Base-by-base conservation (phyloP, 129 eudicot species). In the Lactuca saligna region DNA sequence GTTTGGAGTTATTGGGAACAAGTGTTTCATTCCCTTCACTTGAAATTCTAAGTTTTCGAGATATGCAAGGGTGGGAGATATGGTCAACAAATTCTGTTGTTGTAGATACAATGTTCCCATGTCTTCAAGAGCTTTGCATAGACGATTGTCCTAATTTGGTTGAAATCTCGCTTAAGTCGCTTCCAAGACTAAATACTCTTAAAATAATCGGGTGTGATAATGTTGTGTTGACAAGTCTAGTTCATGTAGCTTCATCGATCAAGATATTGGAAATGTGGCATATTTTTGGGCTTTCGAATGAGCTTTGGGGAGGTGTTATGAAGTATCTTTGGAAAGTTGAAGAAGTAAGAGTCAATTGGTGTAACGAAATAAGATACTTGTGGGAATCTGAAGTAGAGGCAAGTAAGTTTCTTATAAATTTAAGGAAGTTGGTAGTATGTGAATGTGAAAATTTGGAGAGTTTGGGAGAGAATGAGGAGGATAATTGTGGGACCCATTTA, bases 21-120 rank as follows among this genome's bases (percentile, higher is more conserved):
- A 54, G 6, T 25, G 42, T 38, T 38, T 75, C 82, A n/a, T 77
- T 77, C 57, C 76, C 76, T 25, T 57, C 69, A 61, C 75, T 79
- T 16, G 79, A 73, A 70, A 53, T 44, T 14, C 57, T 79, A 35
- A 34, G 79, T 13, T 79, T 79, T 37, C 59, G 46, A 10, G 29
- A 55, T 68, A 79, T 79, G 83, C 63, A 67, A 0, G 55, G 55
- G 15, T 74, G 79, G 80, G 67, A 64, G 64, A 62, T 61, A 13
- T 81, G 85, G 85, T 14, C 48, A 35, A 35, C 66, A 8, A 35
- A 34, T 34, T 6, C 20, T 61, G 66, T 2, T 17, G 48, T 61
- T 34, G 32, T 56, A 5, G 61, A 20, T 17, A 20, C 35, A 56
- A 25, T 60, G 31, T 61, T 61, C 37, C 66, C 66, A 31, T 61